phyloP scores from a whole-genome alignment of 805 yeast species.

The Myxozyma lipomycoides region DNA sequence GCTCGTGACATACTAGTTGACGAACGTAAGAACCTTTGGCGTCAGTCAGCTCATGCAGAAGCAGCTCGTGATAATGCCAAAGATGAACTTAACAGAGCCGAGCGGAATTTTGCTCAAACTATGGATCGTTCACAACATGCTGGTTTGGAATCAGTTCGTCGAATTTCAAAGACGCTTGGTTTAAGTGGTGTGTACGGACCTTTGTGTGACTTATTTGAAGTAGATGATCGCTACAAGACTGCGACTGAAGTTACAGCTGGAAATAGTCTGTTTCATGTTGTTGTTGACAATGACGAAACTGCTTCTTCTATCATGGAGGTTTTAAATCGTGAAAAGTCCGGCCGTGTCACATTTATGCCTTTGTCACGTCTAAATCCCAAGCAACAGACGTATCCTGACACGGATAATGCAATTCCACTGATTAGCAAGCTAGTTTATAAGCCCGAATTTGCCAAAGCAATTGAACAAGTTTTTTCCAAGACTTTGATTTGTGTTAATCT shows the following conservation, averaged over 20 bases:
- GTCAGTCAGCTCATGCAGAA: constrained; percentile 65
- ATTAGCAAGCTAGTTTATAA: constrained; percentile 67
- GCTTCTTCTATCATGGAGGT: constrained; percentile 78
- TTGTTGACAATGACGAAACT: constrained; percentile 82
- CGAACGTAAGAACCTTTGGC: constrained; percentile 68
- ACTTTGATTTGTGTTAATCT: constrained; percentile 72
- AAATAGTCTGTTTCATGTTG: constrained; percentile 73
- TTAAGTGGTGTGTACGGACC: constrained; percentile 73
- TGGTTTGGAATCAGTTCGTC: constrained; percentile 66
- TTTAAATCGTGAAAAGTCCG: constrained; percentile 62
- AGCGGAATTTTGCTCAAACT: constrained; percentile 60
- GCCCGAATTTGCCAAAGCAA: constrained; percentile 56
- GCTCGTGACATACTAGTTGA: constrained; percentile 47
- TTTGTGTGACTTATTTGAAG: constrained; percentile 75
- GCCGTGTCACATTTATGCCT: constrained; percentile 90
- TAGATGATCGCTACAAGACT: constrained; percentile 73
- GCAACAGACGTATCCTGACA: constrained; percentile 54
- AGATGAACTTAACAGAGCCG: constrained; percentile 55
- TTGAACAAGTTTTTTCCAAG: constrained; percentile 74
- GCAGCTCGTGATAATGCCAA: constrained; percentile 53
- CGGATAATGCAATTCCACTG: constrained; percentile 69
- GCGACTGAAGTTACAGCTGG: constrained; percentile 93
- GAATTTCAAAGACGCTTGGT: constrained; percentile 57
- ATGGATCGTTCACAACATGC: constrained; percentile 67
- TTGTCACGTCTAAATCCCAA: constrained; percentile 58